Evolutionary conservation across 202 grass and related monocot species (phyloP), one percentile per base, ranked within the genome.

Genomic region (Setaria italica): DNA sequence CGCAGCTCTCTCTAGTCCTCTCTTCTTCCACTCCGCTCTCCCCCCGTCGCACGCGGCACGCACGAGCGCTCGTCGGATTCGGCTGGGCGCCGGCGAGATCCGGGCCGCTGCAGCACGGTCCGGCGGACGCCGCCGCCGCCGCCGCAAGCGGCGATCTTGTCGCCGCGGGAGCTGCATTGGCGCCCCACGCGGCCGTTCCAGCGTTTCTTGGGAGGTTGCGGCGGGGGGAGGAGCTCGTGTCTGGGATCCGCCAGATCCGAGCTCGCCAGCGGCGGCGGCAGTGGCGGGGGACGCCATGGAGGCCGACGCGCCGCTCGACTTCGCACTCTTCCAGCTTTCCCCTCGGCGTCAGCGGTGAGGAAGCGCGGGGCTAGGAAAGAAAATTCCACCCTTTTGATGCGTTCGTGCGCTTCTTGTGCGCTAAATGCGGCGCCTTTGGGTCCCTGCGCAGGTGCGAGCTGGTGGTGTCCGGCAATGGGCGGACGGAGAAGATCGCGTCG

Each of bases 401-500:
- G 66, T 83, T 33, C 41, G 30, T 64, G 86, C 77, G 47, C 37
- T 82, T 95, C 7, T 45, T 65, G 48, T 60, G 78, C 48, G 72
- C 79, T 92, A 78, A 89, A 64, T 60, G 72, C 76, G 78, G 56
- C 32, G 19, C 15, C 32, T 56, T 76, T 80, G 57, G 55, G 41
- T 76, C 30, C 11, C 41, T 64, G 82, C 72, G 79, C 84, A 99
- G 97, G 81, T 99, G 97, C 54, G 94, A 99, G 85, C 85, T 99
- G 46, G 94, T 99, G 83, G 92, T 99, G 75, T 92, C 89, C 13
- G 85, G 97, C 67, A 90, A 93, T 72, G 97, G 97, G 88, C 88
- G 86, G 58, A 94, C 94, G 37, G 97, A 99, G 88, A 99, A 90
- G 92, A 92, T 99, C 80, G 97, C 97, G 60, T 99, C 94, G 25